phyloP scores from a whole-genome alignment of 2,329 filamentous ascomycete species.

The Catunica adiposa region DNA sequence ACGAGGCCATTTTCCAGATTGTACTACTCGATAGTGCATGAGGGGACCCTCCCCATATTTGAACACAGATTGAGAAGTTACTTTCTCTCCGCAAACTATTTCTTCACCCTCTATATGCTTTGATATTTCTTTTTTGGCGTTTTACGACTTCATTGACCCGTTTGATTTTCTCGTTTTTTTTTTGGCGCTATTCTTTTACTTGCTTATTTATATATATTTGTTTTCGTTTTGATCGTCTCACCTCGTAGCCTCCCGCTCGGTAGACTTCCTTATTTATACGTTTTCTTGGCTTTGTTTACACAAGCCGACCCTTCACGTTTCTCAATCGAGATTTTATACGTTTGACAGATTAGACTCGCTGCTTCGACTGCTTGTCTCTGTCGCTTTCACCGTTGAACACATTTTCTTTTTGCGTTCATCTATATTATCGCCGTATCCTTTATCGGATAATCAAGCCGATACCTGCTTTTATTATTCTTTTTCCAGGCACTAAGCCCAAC shows the following conservation, averaged over 20 bases:
- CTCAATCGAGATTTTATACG: constrained; percentile 1
- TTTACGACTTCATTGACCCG: not conserved
- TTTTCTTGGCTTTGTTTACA: not conserved
- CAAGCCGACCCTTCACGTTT: not conserved
- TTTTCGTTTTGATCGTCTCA: not conserved
- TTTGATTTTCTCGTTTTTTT: not conserved
- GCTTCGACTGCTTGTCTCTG: constrained; percentile 1
- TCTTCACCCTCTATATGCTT: not conserved
- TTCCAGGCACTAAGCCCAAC: constrained; percentile 5
- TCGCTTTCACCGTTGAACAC: not conserved
- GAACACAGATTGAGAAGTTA: constrained; percentile 11
- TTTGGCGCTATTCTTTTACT: not conserved
- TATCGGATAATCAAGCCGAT: constrained; percentile 5
- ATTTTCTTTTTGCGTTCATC: not conserved
- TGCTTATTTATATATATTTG: not conserved
- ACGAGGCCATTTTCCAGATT: constrained; percentile 5
- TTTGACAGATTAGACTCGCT: constrained; percentile 4
- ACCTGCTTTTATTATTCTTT: not conserved
- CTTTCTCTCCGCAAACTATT: not conserved
- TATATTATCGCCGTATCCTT: constrained; percentile 5
- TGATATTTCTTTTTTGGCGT: not conserved
- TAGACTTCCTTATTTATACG: not conserved
- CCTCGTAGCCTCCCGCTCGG: not conserved
- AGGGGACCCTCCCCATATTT: constrained; percentile 12
- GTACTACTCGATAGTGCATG: constrained; percentile 5